Percentiles rank a stretch among this genome's conserved stretches.
Conservation (phyloP, 2,329 filamentous ascomycete species). For the Fusarium napiforme region DNA sequence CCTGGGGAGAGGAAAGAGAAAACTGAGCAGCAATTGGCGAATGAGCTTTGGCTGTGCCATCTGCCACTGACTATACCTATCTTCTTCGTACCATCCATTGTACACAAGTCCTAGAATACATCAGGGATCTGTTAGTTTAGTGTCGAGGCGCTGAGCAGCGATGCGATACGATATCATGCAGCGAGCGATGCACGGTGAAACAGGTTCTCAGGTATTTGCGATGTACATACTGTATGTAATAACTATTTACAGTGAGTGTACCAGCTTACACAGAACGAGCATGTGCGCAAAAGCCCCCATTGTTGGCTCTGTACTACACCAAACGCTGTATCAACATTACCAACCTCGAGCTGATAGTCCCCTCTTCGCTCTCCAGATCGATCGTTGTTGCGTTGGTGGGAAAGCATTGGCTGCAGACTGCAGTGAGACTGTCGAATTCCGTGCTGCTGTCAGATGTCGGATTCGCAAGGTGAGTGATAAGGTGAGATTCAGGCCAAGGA, state of each 20-base stretch:
- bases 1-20: constrained; percentile 45
- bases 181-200: constrained; percentile 18
- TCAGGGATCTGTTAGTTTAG: constrained; percentile 4
- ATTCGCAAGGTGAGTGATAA: constrained; percentile 24
- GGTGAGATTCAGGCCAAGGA: constrained; percentile 28
- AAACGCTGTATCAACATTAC: not conserved
- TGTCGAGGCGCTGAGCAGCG: constrained; percentile 34
- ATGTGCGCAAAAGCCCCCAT: not conserved
- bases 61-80: not conserved
- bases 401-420: constrained; percentile 1
- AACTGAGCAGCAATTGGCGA: constrained; percentile 44
- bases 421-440: constrained; percentile 7
- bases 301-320: constrained; percentile 5
- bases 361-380: constrained; percentile 19
- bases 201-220: constrained; percentile 3
- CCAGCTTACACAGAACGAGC: not conserved
- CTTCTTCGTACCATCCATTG: not conserved
- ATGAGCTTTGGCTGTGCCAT: constrained; percentile 30
- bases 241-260: not conserved
- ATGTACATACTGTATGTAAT: constrained; percentile 5
- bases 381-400: constrained; percentile 19
- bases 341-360: not conserved
- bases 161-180: constrained; percentile 37
- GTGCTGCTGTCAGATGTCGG: constrained; percentile 21
- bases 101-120: not conserved